Conservation (phyloP, 129 eudicot species). For the Chrysanthemum makinoi region DNA sequence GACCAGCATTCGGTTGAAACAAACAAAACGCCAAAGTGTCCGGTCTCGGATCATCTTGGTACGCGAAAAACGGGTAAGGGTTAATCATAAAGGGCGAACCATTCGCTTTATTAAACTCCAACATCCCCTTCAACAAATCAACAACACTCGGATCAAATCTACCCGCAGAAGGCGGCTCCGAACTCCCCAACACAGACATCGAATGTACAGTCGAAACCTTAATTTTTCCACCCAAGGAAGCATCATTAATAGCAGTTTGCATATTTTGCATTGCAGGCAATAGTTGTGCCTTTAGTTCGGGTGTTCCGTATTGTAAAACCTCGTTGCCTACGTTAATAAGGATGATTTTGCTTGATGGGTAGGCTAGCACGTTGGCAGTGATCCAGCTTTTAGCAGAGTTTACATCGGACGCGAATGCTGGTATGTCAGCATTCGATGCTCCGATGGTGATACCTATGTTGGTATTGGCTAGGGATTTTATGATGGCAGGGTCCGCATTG, state of each 20-base stretch:
- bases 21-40: slow-evolving; percentile 76
- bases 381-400: slow-evolving; percentile 59
- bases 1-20: slow-evolving; percentile 80
- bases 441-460: slow-evolving; percentile 61
- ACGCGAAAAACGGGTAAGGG: slow-evolving; percentile 87
- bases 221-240: slow-evolving; percentile 53
- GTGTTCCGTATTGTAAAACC: slow-evolving; percentile 53
- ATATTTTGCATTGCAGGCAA: slow-evolving; percentile 82
- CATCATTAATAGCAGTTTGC: slow-evolving; percentile 56
- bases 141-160: slow-evolving; percentile 45
- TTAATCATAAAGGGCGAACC: slow-evolving; percentile 81
- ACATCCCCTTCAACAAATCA: slow-evolving; percentile 55
- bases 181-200: slow-evolving; percentile 63
- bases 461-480: slow-evolving; percentile 68
- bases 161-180: slow-evolving; percentile 90
- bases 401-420: slow-evolving; percentile 56
- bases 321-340: slow-evolving; percentile 83
- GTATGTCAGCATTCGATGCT: slow-evolving; percentile 60
- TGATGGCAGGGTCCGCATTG: slow-evolving; percentile 57
- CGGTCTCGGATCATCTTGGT: slow-evolving; percentile 75
- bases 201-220: slow-evolving; percentile 86
- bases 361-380: slow-evolving; percentile 45
- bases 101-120: slow-evolving; percentile 52
- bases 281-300: slow-evolving; percentile 42
- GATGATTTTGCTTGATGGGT: slow-evolving; percentile 62